Evolutionary conservation across 78 protist genomes (phyloP), one percentile per base, ranked within the genome.

Genomic region (Creolimax fragrantissima): DNA sequence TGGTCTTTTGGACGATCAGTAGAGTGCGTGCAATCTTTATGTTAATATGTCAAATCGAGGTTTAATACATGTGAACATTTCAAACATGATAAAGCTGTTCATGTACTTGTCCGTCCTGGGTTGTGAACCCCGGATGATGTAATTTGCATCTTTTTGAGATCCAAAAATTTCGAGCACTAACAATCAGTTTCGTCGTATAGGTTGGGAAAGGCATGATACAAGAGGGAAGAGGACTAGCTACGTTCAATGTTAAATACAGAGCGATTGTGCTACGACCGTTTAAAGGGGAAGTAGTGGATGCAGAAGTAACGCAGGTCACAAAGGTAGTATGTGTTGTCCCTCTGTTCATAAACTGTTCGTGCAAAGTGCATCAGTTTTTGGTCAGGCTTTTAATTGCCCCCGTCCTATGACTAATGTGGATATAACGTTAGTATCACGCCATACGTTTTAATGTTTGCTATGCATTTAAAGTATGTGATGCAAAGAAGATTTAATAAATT

Each of bases 211-310:
- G 97, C 17, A 96, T 92, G 42, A 94, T 95, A 41, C 11, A 44
- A 5, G 97, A 95, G 86, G 88, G 94, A 41, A 36, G 93, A 3
- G 97, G 97, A 7, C 42, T 90, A 36, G 95, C 89, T 3, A 93
- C 93, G 35, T 95, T 95, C 89, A 91, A 41, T 32, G 58, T 95
- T 35, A 44, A 92, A 81, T 95, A 89, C 85, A 93, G 44, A 43
- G 97, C 97, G 66, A 92, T 95, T 74, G 95, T 95, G 42, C 94
- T 95, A 42, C 88, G 92, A 81, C 94, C 97, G n/a, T 95, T 95
- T 90, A 95, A 93, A 90, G 95, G 95, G 84, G 97, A 95, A 66
- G 95, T 95, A 11, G 42, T 95, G 3, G 97, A 95, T 89, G 95
- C 96, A 2, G 94, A 93, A 2, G 97, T 95, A 3, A 94, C 97